A percentile compares a stretch with the other conserved stretches of the same genome.
phyloP scores from a whole-genome alignment of 2,329 filamentous ascomycete species.

The Claviceps cyperi region DNA sequence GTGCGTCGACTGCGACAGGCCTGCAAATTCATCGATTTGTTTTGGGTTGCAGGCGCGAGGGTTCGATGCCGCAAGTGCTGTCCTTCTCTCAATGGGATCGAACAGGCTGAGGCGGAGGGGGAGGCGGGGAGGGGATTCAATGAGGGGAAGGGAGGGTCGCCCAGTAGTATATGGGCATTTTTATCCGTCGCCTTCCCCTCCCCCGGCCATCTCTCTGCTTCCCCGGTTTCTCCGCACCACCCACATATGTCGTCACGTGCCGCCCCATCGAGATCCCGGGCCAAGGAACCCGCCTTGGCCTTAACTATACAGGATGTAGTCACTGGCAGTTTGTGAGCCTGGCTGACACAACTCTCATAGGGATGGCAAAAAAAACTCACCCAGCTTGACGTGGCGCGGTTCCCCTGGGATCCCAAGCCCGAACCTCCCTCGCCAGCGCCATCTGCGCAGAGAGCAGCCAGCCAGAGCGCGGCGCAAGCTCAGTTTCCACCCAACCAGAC shows the following conservation, averaged over 20 bases:
- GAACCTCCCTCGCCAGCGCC: constrained; percentile 34
- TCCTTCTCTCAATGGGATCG: too few relatives aligned
- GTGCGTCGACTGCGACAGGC: too few relatives aligned
- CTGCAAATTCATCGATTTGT: too few relatives aligned
- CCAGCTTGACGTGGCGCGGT: constrained; percentile 67
- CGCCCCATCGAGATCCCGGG: not conserved
- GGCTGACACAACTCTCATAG: constrained; percentile 29
- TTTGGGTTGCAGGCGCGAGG: too few relatives aligned
- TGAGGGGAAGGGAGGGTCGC: constrained; percentile 29
- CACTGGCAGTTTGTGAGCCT: not conserved
- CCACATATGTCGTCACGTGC: constrained; percentile 3
- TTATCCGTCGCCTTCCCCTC: constrained; percentile 30
- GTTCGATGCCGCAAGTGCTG: too few relatives aligned
- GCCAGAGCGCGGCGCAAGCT: constrained; percentile 13
- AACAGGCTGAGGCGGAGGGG: not conserved
- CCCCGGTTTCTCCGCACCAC: not conserved
- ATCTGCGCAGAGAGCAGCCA: constrained; percentile 12
- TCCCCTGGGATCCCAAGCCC: constrained; percentile 89
- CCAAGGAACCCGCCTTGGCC: not conserved
- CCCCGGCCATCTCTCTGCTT: not conserved
- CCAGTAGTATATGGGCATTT: constrained; percentile 43
- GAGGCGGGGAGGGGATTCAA: constrained; percentile 25
- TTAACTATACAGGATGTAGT: too few relatives aligned
- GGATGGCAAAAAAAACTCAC: constrained; percentile 91
- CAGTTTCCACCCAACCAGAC: constrained; percentile 19